Evolutionary conservation across 805 yeast genomes (phyloP).

Genomic region (Priceomyces carsonii): DNA sequence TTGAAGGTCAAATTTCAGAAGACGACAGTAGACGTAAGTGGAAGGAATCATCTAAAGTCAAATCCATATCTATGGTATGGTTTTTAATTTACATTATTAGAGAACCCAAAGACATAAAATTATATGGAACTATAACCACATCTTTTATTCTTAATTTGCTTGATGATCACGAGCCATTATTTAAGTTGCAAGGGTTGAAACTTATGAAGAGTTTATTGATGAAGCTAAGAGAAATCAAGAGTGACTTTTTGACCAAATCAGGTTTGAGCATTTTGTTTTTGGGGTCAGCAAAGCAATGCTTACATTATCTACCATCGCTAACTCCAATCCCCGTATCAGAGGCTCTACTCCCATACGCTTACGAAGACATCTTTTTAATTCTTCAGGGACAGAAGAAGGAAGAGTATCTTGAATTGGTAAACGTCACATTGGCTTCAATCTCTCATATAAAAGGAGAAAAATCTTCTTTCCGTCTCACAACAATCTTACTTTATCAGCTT

Average conservation of each 20-base stretch:
- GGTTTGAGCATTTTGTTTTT: slow-evolving; percentile 28
- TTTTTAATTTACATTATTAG: slow-evolving; percentile 16
- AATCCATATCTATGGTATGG: slow-evolving; percentile 27
- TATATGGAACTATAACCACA: slow-evolving; percentile 26
- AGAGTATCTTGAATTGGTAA: slow-evolving; percentile 23
- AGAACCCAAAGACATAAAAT: slow-evolving; percentile 8
- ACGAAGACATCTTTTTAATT: slow-evolving; percentile 17
- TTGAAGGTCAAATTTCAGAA: slow-evolving; percentile 16
- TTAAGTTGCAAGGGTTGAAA: slow-evolving; percentile 26
- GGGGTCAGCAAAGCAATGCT: slow-evolving; percentile 24
- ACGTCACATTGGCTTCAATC: slow-evolving; percentile 24
- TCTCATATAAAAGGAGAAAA: slow-evolving; percentile 18
- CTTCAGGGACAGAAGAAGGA: slow-evolving; percentile 8
- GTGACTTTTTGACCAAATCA: slow-evolving; percentile 16
- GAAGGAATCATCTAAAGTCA: slow-evolving; percentile 24
- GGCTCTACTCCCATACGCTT: slow-evolving; percentile 21
- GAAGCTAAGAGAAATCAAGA: not conserved
- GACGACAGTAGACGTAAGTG: slow-evolving; percentile 27
- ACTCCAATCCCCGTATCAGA: slow-evolving; percentile 24
- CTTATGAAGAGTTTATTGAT: slow-evolving; percentile 17
- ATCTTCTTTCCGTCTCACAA: slow-evolving; percentile 10
- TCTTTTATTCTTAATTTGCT: slow-evolving; percentile 35
- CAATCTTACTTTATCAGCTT: slow-evolving; percentile 19
- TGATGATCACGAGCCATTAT: slow-evolving; percentile 31
- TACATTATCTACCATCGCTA: slow-evolving; percentile 28